A percentile compares a stretch with the other conserved stretches of the same genome.
phyloP scores from a whole-genome alignment of 768 basidiomycete genomes.

The Termitomyces sp. region DNA sequence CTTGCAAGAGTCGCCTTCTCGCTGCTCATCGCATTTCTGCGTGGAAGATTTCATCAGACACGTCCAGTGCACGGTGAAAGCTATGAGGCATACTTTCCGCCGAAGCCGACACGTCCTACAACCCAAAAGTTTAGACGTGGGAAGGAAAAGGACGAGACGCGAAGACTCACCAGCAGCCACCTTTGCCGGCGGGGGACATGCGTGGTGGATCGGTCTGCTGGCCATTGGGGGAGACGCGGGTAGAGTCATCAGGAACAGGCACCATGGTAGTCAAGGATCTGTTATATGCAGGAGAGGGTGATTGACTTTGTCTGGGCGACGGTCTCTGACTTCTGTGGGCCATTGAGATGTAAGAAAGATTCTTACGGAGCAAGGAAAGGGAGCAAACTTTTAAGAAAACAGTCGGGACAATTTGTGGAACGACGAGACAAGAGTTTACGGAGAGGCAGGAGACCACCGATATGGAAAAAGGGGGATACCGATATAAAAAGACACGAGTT shows the following conservation, averaged over 20 bases:
- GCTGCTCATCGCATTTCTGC: constrained; percentile 88
- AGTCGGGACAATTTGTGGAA: constrained; percentile 31
- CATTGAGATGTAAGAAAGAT: constrained; percentile 29
- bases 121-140: constrained; percentile 7
- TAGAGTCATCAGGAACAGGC: constrained; percentile 26
- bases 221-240: constrained; percentile 42
- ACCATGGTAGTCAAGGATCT: constrained; percentile 28
- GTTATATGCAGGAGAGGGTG: constrained; percentile 33
- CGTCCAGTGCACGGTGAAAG: neutral
- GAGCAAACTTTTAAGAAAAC: constrained; percentile 24
- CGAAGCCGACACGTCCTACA: constrained; percentile 78
- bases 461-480: constrained; percentile 25
- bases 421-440: constrained; percentile 24
- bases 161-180: constrained; percentile 70
- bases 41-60: constrained; percentile 5
- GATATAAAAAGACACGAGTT: constrained; percentile 30
- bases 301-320: constrained; percentile 44
- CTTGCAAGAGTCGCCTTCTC: constrained; percentile 73
- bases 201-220: constrained; percentile 47
- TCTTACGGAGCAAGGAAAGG: constrained; percentile 14
- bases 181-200: constrained; percentile 53
- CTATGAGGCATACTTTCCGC: constrained; percentile 55
- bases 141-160: constrained; percentile 3
- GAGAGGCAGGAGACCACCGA: constrained; percentile 26
- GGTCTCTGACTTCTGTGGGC: constrained; percentile 43